Percentiles rank a stretch among this genome's conserved stretches.
Evolutionary conservation across 139 green algal genomes (phyloP).

Genomic region (Micromonas commoda): DNA sequence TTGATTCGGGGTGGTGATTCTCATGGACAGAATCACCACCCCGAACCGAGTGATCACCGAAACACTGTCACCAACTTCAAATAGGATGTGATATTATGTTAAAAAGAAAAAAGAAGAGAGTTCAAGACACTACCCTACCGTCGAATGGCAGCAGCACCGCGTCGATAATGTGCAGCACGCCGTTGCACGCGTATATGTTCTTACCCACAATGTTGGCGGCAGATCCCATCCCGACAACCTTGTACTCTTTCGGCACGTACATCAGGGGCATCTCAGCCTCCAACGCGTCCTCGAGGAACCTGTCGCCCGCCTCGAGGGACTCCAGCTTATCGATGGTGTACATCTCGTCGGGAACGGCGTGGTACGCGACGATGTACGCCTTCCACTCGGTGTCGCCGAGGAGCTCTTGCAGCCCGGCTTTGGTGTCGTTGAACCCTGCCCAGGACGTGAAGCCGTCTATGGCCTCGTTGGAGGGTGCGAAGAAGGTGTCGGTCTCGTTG

Average conservation of each 20-base stretch:
- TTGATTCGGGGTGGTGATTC: no score
- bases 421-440: not conserved
- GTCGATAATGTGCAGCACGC: constrained; percentile 16
- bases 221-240: not conserved
- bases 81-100: no score
- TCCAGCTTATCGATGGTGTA: not conserved
- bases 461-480: constrained; percentile 6
- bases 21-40: no score
- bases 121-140: no score
- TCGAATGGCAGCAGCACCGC: constrained; percentile 16
- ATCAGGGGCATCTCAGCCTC: not conserved
- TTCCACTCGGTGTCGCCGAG: not conserved
- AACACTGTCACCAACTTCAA: no score
- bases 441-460: not conserved
- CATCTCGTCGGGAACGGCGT: not conserved
- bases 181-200: not conserved
- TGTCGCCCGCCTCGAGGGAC: not conserved
- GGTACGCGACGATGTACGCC: constrained; percentile 8
- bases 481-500: constrained; percentile 3
- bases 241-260: not conserved
- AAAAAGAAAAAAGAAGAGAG: no score
- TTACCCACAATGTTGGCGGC: not conserved
- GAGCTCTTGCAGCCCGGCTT: not conserved
- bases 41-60: no score
- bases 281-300: not conserved